phyloP scores from a whole-genome alignment of 768 basidiomycete genomes.

The Amanita rimosa region DNA sequence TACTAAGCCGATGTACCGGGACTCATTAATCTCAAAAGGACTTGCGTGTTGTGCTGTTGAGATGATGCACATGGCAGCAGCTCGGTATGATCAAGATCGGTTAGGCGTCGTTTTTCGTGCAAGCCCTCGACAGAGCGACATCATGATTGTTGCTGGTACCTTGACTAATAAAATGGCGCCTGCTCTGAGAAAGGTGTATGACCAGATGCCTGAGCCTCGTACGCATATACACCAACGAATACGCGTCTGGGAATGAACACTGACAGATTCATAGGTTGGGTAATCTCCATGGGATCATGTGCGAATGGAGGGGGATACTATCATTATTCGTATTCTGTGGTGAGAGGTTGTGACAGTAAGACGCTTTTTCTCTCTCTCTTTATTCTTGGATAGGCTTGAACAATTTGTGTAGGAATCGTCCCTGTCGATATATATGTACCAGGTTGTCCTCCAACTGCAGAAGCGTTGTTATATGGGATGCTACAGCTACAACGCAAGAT shows the following conservation, averaged over 20 bases:
- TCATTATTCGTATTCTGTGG: conserved; percentile 98
- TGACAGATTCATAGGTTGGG: conserved; percentile 57
- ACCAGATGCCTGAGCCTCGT: conserved; percentile 98
- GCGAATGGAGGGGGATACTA: conserved; percentile 98
- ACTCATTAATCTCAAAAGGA: conserved; percentile 31
- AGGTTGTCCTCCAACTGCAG: conserved; percentile 78
- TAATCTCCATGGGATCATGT: conserved; percentile 99
- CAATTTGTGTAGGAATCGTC: conserved; percentile 59
- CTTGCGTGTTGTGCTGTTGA: conserved; percentile 99
- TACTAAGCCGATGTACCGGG: background rate
- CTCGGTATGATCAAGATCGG: conserved; percentile 96
- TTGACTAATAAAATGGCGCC: conserved; percentile 99
- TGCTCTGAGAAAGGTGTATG: conserved; percentile 90
- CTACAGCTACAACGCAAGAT: conserved; percentile 92
- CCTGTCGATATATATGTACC: conserved; percentile 99
- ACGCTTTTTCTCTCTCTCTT: background rate
- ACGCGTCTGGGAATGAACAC: too few species aligned
- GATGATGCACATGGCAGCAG: conserved; percentile 99
- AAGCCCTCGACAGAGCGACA: conserved; percentile 93
- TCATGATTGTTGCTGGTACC: conserved; percentile 99
- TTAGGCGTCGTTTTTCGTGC: conserved; percentile 97
- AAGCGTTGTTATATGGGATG: conserved; percentile 66
- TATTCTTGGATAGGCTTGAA: too few species aligned
- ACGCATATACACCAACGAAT: conserved; percentile 27
- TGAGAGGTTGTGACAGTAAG: conserved; percentile 91